Conservation (phyloP, 495 filamentous ascomycete species). For the Penicillium psychrofluorescens region DNA sequence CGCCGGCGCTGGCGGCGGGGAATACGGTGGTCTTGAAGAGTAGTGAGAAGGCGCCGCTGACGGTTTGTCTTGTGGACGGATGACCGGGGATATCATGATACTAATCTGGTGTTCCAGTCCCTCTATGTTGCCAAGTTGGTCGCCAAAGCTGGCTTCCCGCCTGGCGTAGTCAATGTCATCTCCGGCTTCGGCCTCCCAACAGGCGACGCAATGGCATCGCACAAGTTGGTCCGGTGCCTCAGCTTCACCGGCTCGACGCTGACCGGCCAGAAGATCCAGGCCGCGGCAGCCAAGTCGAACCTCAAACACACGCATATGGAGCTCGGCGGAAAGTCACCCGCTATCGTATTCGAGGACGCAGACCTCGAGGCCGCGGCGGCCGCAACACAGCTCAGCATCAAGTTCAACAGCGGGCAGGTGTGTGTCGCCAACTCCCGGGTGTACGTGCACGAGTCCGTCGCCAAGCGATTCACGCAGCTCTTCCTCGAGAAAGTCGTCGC, state of each 20-base stretch:
- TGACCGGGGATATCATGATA: constrained; percentile 40
- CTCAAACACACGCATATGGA: constrained; percentile 92
- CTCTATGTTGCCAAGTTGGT: constrained; percentile 67
- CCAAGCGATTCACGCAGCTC: constrained; percentile 62
- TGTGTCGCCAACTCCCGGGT: constrained; percentile 87
- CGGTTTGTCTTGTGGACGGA: constrained; percentile 24
- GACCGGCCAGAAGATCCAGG: constrained; percentile 83
- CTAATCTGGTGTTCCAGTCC: constrained; percentile 31
- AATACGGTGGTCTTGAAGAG: constrained; percentile 54
- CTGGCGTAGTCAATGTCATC: constrained; percentile 48
- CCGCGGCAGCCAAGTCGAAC: constrained; percentile 67
- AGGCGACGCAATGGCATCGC: constrained; percentile 42
- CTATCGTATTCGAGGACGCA: constrained; percentile 83
- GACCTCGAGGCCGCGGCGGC: constrained; percentile 78
- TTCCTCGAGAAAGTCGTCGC: constrained; percentile 63
- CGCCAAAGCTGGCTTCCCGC: constrained; percentile 49
- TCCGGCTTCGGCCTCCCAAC: constrained; percentile 46
- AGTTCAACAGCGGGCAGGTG: constrained; percentile 76
- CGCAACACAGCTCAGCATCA: constrained; percentile 67
- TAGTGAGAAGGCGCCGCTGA: constrained; percentile 52
- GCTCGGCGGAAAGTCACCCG: constrained; percentile 85
- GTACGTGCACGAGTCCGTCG: constrained; percentile 72
- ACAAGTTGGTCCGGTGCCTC: constrained; percentile 69
- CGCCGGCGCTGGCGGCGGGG: constrained; percentile 49
- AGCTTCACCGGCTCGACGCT: constrained; percentile 83